Conservation (phyloP, 1,139 yeast species). For the Magnusiomyces clavatus region DNA sequence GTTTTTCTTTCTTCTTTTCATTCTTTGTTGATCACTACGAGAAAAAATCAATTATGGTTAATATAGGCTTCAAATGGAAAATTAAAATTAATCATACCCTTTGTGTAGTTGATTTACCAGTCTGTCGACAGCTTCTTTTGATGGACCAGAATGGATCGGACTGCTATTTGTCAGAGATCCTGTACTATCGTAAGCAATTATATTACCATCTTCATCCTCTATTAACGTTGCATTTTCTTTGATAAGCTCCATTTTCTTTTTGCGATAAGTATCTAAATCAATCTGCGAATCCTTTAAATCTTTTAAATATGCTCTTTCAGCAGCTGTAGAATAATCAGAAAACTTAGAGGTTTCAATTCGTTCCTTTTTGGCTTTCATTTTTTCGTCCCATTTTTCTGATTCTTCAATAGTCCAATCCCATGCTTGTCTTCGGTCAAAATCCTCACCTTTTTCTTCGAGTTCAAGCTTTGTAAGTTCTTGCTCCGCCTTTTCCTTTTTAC, state of each 20-base stretch:
- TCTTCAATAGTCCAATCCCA: slow-evolving; percentile 64
- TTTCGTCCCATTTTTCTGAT: slow-evolving; percentile 56
- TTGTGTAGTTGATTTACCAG: slow-evolving; percentile 37
- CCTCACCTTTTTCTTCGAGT: slow-evolving; percentile 33
- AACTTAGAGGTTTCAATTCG: slow-evolving; percentile 22
- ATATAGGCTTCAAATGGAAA: not conserved
- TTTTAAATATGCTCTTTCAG: slow-evolving; percentile 48
- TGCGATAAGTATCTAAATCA: slow-evolving; percentile 38
- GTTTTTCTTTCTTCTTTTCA: slow-evolving; percentile 33
- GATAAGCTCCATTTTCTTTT: slow-evolving; percentile 28
- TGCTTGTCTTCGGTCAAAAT: slow-evolving; percentile 39
- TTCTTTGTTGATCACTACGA: slow-evolving; percentile 26
- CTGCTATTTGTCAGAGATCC: slow-evolving; percentile 6
- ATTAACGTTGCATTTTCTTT: slow-evolving; percentile 19
- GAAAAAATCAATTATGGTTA: not conserved
- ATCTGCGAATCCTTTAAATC: slow-evolving; percentile 37
- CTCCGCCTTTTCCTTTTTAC: slow-evolving; percentile 31
- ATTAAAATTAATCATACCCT: slow-evolving; percentile 30
- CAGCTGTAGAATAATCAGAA: slow-evolving; percentile 45
- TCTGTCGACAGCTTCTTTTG: slow-evolving; percentile 35
- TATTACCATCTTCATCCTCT: slow-evolving; percentile 22
- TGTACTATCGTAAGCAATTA: slow-evolving; percentile 21
- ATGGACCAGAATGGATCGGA: slow-evolving; percentile 27
- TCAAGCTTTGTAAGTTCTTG: slow-evolving; percentile 38
- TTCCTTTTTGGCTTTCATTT: slow-evolving; percentile 27